Conservation (phyloP, 2,329 filamentous ascomycete species). For the Basipetospora chlamydospora region DNA sequence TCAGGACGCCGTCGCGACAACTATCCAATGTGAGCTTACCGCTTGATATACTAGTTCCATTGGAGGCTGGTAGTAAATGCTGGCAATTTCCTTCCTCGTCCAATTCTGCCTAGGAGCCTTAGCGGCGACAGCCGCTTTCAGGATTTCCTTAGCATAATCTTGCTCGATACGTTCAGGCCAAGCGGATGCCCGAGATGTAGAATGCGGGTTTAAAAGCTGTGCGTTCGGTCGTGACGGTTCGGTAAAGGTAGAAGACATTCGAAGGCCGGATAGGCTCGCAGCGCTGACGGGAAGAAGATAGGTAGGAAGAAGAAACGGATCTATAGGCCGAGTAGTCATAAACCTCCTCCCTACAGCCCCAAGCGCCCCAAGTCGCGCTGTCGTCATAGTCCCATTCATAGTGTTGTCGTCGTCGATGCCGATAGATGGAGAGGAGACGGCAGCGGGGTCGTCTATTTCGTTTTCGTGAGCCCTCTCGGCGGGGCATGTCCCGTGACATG, state of each 20-base stretch:
- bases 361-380: neutral
- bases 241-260: neutral
- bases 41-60: conserved; percentile 65
- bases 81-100: conserved; percentile 67
- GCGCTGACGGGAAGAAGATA: neutral
- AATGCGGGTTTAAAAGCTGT: neutral
- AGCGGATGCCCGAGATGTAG: neutral
- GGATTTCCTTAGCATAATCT: conserved; percentile 12
- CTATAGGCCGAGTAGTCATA: neutral
- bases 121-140: conserved; percentile 42
- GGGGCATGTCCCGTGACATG: too few species aligned
- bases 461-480: too few species aligned
- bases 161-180: neutral
- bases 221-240: neutral
- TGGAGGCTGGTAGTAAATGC: conserved; percentile 69
- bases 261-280: neutral
- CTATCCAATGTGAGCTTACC: conserved; percentile 28
- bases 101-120: conserved; percentile 54
- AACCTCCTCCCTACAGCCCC: neutral
- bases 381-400: neutral
- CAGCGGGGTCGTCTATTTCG: too few species aligned
- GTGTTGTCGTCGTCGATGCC: too few species aligned
- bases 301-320: too few species aligned
- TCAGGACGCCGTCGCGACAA: neutral
- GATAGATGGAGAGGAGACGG: too few species aligned